phyloP scores from a whole-genome alignment of 2,329 filamentous ascomycete species.

The Scytalidium sp. region DNA sequence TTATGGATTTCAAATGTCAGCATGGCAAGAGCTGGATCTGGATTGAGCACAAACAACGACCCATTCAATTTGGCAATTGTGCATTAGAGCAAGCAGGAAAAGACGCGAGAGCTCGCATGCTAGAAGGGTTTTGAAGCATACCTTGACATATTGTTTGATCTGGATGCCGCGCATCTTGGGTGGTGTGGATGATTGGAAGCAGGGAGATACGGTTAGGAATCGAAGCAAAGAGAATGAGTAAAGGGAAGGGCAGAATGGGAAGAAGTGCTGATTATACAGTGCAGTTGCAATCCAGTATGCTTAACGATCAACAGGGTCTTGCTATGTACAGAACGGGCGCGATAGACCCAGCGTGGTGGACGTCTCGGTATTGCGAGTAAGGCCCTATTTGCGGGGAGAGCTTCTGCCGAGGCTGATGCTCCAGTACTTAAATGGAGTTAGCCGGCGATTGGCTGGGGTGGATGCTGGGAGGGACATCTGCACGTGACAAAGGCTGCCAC shows the following conservation, averaged over 20 bases:
- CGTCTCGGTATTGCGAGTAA: too few species aligned
- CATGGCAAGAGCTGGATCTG: constrained; percentile 1
- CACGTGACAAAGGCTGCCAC: too few species aligned
- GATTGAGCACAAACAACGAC: not conserved
- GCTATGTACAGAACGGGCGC: too few species aligned
- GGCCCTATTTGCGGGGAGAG: not conserved
- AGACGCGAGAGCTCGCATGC: not conserved
- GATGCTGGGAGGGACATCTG: too few species aligned
- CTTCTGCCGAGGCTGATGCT: not conserved
- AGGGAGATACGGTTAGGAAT: too few species aligned
- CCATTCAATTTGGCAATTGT: not conserved
- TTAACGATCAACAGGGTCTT: not conserved
- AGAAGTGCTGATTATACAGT: too few species aligned
- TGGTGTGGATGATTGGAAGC: not conserved
- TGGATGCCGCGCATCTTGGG: constrained; percentile 71
- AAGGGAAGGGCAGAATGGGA: too few species aligned
- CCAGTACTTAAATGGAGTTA: too few species aligned
- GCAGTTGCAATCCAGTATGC: too few species aligned
- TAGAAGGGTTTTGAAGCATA: constrained; percentile 29
- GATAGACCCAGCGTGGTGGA: too few species aligned
- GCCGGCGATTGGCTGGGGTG: too few species aligned
- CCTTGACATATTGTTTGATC: constrained; percentile 71
- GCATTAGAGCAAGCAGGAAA: constrained; percentile 9
- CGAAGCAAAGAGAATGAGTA: too few species aligned
- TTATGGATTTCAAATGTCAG: constrained; percentile 2